These are phyloP conservation scores for Aspergillus latus DNA, from an alignment of 2,329 filamentous ascomycete species.

Conservation along the genomic window DNA sequence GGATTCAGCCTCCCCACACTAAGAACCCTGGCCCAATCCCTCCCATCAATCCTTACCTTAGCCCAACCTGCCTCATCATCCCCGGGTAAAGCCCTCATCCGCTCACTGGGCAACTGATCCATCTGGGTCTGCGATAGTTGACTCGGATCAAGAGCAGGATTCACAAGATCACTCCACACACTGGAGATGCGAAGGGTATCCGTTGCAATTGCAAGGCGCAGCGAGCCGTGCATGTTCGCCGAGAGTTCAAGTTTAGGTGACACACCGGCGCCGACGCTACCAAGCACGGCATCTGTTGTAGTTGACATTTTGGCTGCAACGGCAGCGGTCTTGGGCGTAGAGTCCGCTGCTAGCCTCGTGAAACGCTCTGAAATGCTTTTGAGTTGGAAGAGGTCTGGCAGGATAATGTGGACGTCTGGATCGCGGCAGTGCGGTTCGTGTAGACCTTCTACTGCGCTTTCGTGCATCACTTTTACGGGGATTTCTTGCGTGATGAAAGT, in stretches of 20 bases:
- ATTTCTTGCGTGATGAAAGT: slow-evolving; percentile 94
- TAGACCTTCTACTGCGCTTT: slow-evolving; percentile 82
- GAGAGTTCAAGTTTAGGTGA: slow-evolving; percentile 74
- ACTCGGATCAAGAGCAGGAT: slow-evolving; percentile 79
- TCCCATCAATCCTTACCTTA: slow-evolving; percentile 84
- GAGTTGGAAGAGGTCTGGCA: slow-evolving; percentile 82
- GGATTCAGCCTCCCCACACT: slow-evolving; percentile 88
- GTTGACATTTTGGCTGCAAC: slow-evolving; percentile 17
- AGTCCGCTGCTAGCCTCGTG: slow-evolving; percentile 64
- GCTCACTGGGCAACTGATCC: slow-evolving; percentile 77
- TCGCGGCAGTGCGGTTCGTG: slow-evolving; percentile 89
- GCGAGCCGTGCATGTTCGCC: slow-evolving; percentile 90
- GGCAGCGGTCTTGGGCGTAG: slow-evolving; percentile 5
- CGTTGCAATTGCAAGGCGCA: slow-evolving; percentile 76
- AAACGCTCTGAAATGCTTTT: slow-evolving; percentile 95
- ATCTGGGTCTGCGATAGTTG: slow-evolving; percentile 66
- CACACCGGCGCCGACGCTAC: slow-evolving; percentile 14
- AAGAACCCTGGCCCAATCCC: slow-evolving; percentile 91
- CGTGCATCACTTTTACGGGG: slow-evolving; percentile 84
- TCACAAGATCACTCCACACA: slow-evolving; percentile 80
- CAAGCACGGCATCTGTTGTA: slow-evolving; percentile 16
- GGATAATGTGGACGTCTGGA: slow-evolving; percentile 88
- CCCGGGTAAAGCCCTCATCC: slow-evolving; percentile 64
- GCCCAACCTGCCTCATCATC: slow-evolving; percentile 82
- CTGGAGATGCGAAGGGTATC: slow-evolving; percentile 83